These are phyloP conservation scores for Solanum pinnatisectum DNA, from an alignment of 257 asterid species.

Conservation along the genomic window DNA sequence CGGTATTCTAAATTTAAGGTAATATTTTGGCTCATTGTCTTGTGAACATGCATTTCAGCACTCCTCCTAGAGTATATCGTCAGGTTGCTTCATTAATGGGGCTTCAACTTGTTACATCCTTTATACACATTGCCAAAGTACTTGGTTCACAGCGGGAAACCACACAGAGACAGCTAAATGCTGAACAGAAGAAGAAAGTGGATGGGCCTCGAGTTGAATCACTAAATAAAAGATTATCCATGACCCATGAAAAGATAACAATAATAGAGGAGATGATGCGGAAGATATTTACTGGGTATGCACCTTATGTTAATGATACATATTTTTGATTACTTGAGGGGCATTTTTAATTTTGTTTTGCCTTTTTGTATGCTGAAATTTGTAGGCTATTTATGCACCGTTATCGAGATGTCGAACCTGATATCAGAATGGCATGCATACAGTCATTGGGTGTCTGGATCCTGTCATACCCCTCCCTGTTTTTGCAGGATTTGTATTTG, in stretches of 20 bases:
- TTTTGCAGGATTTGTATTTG: constrained; percentile 93
- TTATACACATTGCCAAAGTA: constrained; percentile 79
- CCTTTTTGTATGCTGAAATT: not conserved
- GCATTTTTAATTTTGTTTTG: not conserved
- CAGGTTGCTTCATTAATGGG: constrained; percentile 91
- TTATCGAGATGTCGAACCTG: constrained; percentile 92
- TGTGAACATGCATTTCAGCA: constrained; percentile 42
- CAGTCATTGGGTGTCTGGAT: constrained; percentile 97
- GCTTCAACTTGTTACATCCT: constrained; percentile 94
- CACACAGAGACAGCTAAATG: constrained; percentile 92
- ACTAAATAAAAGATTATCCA: constrained; percentile 68
- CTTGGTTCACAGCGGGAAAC: constrained; percentile 88
- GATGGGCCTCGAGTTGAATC: constrained; percentile 93
- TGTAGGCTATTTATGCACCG: constrained; percentile 93
- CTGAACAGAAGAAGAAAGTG: constrained; percentile 69
- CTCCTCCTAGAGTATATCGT: constrained; percentile 97
- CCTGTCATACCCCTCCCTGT: constrained; percentile 81
- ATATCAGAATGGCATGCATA: constrained; percentile 82
- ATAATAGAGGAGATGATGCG: constrained; percentile 91
- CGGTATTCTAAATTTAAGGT: not conserved
- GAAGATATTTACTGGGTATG: constrained; percentile 82
- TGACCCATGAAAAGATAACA: constrained; percentile 82
- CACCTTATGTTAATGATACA: not conserved
- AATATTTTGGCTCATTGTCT: constrained; percentile 12
- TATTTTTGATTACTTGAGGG: not conserved